These are phyloP conservation scores for Ramaria sp. DNA, from an alignment of 768 basidiomycete species.

Conservation along the genomic window DNA sequence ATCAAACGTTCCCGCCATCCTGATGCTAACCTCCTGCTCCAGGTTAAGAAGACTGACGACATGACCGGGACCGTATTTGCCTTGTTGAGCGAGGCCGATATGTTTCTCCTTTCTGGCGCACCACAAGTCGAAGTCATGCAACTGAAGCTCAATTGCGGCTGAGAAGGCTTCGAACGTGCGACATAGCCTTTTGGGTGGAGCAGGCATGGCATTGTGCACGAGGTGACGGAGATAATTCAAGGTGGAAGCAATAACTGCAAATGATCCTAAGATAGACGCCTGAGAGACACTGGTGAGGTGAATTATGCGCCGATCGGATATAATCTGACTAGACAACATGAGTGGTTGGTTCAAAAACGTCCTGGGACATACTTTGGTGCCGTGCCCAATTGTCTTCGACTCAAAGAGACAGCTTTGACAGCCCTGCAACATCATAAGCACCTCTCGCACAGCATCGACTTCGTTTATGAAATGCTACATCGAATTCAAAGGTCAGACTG, in stretches of 20 bases:
- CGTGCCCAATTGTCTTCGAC: background rate
- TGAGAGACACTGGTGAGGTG: constrained; percentile 63
- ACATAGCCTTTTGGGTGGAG: constrained; percentile 25
- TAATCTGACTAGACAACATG: background rate
- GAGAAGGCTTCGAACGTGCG: constrained; percentile 71
- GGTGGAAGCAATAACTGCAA: constrained; percentile 50
- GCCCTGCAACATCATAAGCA: constrained; percentile 69
- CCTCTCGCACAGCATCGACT: constrained; percentile 66
- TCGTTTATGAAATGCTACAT: constrained; percentile 60
- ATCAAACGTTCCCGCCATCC: constrained; percentile 47
- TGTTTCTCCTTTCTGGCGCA: constrained; percentile 58
- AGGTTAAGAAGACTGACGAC: constrained; percentile 59
- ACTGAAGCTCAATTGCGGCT: constrained; percentile 55
- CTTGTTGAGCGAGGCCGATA: constrained; percentile 49
- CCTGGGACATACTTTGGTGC: background rate
- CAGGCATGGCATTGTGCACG: constrained; percentile 15
- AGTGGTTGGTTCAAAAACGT: background rate
- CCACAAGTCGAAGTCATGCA: constrained; percentile 54
- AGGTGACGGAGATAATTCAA: constrained; percentile 56
- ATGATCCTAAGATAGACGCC: constrained; percentile 47
- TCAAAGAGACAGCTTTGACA: constrained; percentile 17
- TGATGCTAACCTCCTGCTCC: constrained; percentile 46
- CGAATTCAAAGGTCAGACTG: background rate
- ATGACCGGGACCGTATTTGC: constrained; percentile 29
- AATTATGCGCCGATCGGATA: constrained; percentile 36